Evolutionary conservation across 1,284 basidiomycete species (phyloP), one percentile per base, ranked within the genome.

Genomic region (Cutaneotrichosporon spelunceum): DNA sequence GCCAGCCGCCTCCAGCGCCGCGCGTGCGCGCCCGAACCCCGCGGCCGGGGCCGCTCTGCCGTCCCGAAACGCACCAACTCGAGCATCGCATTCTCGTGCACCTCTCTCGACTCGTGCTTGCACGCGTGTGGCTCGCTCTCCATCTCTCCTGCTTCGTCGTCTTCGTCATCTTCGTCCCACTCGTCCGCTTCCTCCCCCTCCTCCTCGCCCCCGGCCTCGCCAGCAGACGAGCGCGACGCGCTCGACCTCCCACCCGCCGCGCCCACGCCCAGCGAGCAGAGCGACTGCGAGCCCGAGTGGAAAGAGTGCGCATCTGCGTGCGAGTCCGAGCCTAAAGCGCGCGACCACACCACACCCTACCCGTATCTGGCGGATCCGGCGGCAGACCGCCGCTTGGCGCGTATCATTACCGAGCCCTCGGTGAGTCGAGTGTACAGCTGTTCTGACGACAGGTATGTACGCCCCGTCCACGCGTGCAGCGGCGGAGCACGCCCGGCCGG

Each of bases 41-140:
- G 14, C 13, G 11, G 21, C 14, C 52, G 52, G 33, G 52, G 52
- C 11, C 52, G 52, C 34, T 53, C 52, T 11, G 21, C 34, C 33
- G 52, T 36, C 6, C 52, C 52, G 4, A 53, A 53, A 26, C 33
- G 52, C 33, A 53, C 52, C 2, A 24, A 53, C 52, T 53, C 52
- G 33, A 39, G 33, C 13, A 13, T 19, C 3, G 19, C 48, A 6
- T 27, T 50, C 48, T 19, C 26, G 14, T 30, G 27, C 16, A n/a
- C 26, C 26, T 27, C 48, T 5, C 48, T 50, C 26, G 48, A 50
- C 27, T 1, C 19, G 39, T 5, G 4, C 2, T 19, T 42, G 19
- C 39, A 42, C 39, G 39, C 39, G 39, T 42, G 39, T 19, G 48
- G 26, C 23, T 26, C 45, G 27, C 21, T 30, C 13, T 26, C 26